Evolutionary conservation across 768 basidiomycete species (phyloP), one percentile per base, ranked within the genome.

Genomic region (Termitomyces sp.): DNA sequence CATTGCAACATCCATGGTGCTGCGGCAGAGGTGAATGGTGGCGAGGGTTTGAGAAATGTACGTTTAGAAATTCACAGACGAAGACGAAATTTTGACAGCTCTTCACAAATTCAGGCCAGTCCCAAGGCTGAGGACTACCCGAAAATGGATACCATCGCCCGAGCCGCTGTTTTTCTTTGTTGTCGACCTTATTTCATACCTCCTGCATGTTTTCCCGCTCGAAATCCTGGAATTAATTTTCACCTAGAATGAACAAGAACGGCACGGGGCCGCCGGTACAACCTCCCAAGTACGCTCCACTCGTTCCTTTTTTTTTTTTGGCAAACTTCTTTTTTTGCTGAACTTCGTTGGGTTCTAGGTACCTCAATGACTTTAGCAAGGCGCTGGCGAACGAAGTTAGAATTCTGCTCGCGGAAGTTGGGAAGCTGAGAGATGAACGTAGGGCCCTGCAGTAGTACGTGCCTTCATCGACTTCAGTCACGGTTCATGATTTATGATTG

Each of bases 311-410:
- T 17, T 41, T 8, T 9, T n/a, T 30, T 5, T 17, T 41, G 2
- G 12, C 5, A 17, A 17, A 3, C 0, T 14, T 14, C 34, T 45
- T 53, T 24, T 10, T 32, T 45, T 57, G 53, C 45, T 45, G 46
- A 32, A 11, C 17, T 6, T n/a, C 30, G 24, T 53, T 17, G 21
- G 60, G 30, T 21, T 60, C 10, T 47, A 75, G 78, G 74, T 88
- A 90, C 63, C 73, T 92, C 42, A 86, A 90, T 62, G 88, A 93
- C 60, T 91, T 93, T 68, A 91, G 86, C 63, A 90, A 87, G 63
- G 86, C 89, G 0, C 76, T 93, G 19, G 89, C 90, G 3, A 73
- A 75, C 12, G 91, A 93, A 72, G 88, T 93, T 6, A 80, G 89
- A 30, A 82, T 87, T 67, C 76, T 93, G 24, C 74, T 93, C 19